phyloP scores from a whole-genome alignment of 2,329 filamentous ascomycete genomes.

The Pseudohalonectria lignicola region DNA sequence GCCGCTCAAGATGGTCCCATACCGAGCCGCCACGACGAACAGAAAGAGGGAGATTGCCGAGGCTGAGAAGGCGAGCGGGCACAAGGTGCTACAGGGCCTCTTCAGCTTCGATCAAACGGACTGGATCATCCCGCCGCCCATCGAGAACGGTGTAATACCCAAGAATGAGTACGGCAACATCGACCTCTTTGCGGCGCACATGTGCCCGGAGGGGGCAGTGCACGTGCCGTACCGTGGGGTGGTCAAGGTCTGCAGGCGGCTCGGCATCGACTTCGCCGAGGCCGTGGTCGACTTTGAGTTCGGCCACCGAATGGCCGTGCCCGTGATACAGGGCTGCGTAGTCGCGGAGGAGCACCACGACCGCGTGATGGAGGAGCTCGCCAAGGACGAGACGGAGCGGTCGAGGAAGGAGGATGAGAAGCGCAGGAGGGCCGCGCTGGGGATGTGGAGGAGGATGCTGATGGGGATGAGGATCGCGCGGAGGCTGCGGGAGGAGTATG shows the following conservation, averaged over 20 bases:
- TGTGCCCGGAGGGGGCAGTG: constrained; percentile 72
- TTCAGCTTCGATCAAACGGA: constrained; percentile 81
- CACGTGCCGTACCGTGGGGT: constrained; percentile 74
- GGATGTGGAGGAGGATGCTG: constrained; percentile 76
- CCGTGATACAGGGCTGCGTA: constrained; percentile 82
- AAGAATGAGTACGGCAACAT: constrained; percentile 96
- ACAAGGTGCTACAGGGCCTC: constrained; percentile 77
- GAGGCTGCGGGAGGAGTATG: constrained; percentile 67
- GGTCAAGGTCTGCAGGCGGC: constrained; percentile 68
- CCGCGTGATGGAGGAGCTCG: constrained; percentile 65
- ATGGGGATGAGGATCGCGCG: constrained; percentile 77
- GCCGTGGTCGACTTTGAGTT: constrained; percentile 96
- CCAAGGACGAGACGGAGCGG: constrained; percentile 65
- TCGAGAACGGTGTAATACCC: constrained; percentile 74
- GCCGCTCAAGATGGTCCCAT: constrained; percentile 78
- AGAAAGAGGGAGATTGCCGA: constrained; percentile 84
- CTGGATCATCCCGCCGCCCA: constrained; percentile 87
- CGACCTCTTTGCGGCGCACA: constrained; percentile 85
- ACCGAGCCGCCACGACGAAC: constrained; percentile 81
- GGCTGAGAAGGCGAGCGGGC: constrained; percentile 64
- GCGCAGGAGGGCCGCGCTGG: constrained; percentile 59
- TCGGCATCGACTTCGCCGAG: constrained; percentile 83
- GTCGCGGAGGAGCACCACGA: constrained; percentile 72
- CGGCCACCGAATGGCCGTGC: constrained; percentile 85
- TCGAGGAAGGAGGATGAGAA: constrained; percentile 75